Base-by-base conservation (phyloP, 176 grass and related monocot genomes). In the Avena atlantica region DNA sequence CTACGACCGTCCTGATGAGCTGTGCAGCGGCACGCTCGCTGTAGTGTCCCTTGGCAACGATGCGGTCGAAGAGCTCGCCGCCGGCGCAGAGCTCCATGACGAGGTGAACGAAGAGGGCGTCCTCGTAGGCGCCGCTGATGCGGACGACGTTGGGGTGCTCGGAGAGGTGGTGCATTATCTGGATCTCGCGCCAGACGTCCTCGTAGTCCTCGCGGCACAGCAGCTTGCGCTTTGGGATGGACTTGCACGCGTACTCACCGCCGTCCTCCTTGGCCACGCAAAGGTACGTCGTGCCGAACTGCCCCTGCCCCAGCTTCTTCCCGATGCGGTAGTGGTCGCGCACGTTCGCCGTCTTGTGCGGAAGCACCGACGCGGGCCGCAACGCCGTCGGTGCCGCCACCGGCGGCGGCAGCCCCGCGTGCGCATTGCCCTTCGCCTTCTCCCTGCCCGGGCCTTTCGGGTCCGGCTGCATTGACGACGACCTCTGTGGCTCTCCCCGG, bases 91-190 rank as follows among this genome's bases (percentile, higher is more conserved):
- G 93, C 86, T 98, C 95, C 95, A 98, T 98, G 79, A 98, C 95
- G 40, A 98, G 74, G 86, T 98, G 95, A 29, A 98, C 93, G 73
- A 95, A 98, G 62, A 98, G 92, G 19, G 91, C 83, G 84, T 98
- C 95, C 89, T 98, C 95, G 81, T 92, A 98, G 24, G 95, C 86
- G 51, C 83, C 91, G 74, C 82, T 85, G 74, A 99, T 98, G 86
- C 92, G 92, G 13, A 98, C 96, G 49, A 98, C 93, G 79, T 98
- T 92, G 36, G 82, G 90, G 70, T 98, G 96, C 88, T 98, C 93
- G 1, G 97, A 87, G 42, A 99, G 92, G 89, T 99, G 97, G 81
- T 99, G 94, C 92, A 99, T 94, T 87, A 99, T 99, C 91, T 99
- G 97, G 92, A 99, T 99, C 97, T 99, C 97, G 53, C 97, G 91